A percentile compares a stretch with the other conserved stretches of the same genome.
These are phyloP conservation scores for Globomyces pollinis-pini DNA, from an alignment of 192 early-diverging fungal species.

Conservation along the genomic window DNA sequence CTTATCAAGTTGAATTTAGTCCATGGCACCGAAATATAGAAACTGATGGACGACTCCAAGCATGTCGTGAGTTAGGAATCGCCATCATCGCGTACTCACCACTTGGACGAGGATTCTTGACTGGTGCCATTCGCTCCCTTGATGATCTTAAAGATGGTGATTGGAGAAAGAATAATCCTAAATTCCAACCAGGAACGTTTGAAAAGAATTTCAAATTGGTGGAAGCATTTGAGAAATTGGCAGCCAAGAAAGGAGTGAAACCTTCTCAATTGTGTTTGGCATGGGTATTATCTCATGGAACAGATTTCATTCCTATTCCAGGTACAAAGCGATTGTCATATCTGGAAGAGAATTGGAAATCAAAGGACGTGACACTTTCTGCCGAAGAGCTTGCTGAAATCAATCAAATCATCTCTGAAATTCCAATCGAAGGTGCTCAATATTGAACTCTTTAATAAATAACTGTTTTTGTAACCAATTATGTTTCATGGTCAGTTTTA, in stretches of 20 bases:
- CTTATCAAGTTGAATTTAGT: constrained; percentile 32
- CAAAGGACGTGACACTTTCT: constrained; percentile 25
- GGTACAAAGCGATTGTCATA: constrained; percentile 29
- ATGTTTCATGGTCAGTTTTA: no score
- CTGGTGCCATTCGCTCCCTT: constrained; percentile 44
- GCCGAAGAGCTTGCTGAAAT: constrained; percentile 28
- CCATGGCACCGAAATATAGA: constrained; percentile 59
- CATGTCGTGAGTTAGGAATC: constrained; percentile 54
- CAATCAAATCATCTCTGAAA: constrained; percentile 19
- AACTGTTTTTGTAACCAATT: no score
- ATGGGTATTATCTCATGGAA: constrained; percentile 53
- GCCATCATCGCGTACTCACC: constrained; percentile 61
- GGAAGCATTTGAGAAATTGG: constrained; percentile 25
- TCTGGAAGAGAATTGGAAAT: constrained; percentile 32
- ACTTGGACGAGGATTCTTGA: constrained; percentile 56
- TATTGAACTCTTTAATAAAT: no score
- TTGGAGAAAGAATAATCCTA: constrained; percentile 38
- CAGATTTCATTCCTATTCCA: constrained; percentile 35
- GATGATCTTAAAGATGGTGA: constrained; percentile 50
- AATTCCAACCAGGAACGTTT: constrained; percentile 56
- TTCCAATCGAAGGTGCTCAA: constrained; percentile 24
- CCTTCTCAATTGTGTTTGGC: constrained; percentile 52
- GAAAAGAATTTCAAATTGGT: constrained; percentile 45
- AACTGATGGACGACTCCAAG: constrained; percentile 54
- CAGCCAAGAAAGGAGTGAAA: constrained; percentile 32